Conservation (phyloP, 257 asterid species). For the Solanum verrucosum region DNA sequence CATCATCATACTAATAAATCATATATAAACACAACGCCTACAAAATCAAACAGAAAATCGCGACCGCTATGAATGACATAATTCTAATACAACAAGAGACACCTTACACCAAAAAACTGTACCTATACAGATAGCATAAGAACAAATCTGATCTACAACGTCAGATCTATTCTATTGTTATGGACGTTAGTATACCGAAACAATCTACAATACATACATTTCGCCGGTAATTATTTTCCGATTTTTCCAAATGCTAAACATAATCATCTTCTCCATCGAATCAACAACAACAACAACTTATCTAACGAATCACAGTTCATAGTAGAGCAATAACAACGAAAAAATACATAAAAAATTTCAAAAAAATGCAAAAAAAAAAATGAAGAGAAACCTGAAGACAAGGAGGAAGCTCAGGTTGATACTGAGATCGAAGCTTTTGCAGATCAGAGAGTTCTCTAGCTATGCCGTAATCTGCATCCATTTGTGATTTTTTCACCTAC, state of each 20-base stretch:
- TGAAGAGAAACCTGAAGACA: conserved; percentile 66
- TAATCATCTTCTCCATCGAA: background rate
- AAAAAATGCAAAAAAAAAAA: background rate
- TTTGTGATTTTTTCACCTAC: conserved; percentile 1
- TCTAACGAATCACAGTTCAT: background rate
- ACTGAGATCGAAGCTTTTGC: conserved; percentile 68
- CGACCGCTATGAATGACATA: background rate
- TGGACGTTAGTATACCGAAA: background rate
- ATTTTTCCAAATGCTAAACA: background rate
- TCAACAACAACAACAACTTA: background rate
- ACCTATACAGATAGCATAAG: background rate
- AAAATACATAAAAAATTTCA: background rate
- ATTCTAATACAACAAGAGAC: background rate
- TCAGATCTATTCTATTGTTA: background rate
- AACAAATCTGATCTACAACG: background rate
- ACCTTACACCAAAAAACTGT: background rate
- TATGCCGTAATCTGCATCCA: conserved; percentile 83
- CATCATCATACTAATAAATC: background rate
- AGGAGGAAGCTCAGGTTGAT: conserved; percentile 78
- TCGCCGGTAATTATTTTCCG: background rate
- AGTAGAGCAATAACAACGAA: background rate
- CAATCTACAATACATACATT: background rate
- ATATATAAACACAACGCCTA: background rate
- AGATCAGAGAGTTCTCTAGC: conserved; percentile 79
- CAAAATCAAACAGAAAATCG: background rate